Evolutionary conservation across 2,329 filamentous ascomycete species (phyloP), one percentile per base, ranked within the genome.

Genomic region (Grosmannia huntii): DNA sequence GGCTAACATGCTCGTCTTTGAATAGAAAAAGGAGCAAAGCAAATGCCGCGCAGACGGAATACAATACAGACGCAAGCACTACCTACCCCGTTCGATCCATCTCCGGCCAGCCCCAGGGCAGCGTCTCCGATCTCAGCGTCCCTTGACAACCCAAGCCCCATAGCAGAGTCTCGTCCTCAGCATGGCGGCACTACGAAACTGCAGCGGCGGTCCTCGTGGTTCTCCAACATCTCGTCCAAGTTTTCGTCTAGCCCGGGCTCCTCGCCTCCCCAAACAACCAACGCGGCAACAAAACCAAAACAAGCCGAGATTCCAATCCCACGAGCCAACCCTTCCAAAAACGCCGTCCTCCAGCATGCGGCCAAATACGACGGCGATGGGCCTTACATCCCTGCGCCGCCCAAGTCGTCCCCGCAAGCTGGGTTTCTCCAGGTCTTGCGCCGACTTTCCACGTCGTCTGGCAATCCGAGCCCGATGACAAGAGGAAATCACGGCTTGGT

Each of bases 171-270:
- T 21, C 41, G 58, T 10, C 53, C 61, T 12, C 27, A 56, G 7
- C 21, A 28, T 25, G 38, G 36, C 36, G 12, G 14, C 27, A 21
- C 25, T 3, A n/a, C 14, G 16, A 55, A 36, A 41, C 38, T 52
- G 12, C 73, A 76, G 52, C 77, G 82, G 57, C 81, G 90, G 63
- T 85, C 84, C 62, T 96, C 91, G 16, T 99, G 94, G 94, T 91
- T 97, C 67, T 89, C 89, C 59, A 96, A 84, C 67, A 83, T 97
- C 64, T 95, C 90, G 63, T 92, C 89, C 64, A 96, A 95, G 69
- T 96, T 97, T 73, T 90, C 88, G 3, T 84, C 83, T 31, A 65
- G 60, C 56, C 64, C 60, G 41, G 62, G 60, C 10, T 65, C 69
- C 56, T 70, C 65, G 55, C 71, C 62, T 41, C 69, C 65, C 52